Evolutionary conservation across 2,329 filamentous ascomycete genomes (phyloP).

Genomic region (Zymoseptoria brevis): DNA sequence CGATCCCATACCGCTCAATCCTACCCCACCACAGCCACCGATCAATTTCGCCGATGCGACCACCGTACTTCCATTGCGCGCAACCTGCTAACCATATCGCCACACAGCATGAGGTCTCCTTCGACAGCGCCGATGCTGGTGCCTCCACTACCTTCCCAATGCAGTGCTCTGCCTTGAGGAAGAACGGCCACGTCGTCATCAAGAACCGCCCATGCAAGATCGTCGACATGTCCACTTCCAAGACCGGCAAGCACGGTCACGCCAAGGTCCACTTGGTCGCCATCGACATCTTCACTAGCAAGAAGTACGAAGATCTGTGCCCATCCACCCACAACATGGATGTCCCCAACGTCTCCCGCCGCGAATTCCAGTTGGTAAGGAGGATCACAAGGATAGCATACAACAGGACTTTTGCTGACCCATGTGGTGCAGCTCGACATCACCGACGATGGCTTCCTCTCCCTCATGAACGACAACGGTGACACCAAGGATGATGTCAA

Average conservation of each 20-base stretch:
- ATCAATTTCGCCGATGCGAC: neutral
- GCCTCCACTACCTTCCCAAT: conserved; percentile 90
- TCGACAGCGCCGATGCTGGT: conserved; percentile 93
- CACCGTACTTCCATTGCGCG: neutral
- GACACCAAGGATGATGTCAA: conserved; percentile 91
- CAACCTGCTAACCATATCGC: neutral
- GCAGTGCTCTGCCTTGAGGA: conserved; percentile 99
- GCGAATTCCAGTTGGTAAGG: conserved; percentile 91
- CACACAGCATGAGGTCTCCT: conserved; percentile 55
- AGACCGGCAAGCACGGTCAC: conserved; percentile 99
- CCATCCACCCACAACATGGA: conserved; percentile 98
- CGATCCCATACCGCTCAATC: neutral
- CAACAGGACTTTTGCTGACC: conserved; percentile 12
- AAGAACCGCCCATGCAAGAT: conserved; percentile 99
- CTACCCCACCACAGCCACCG: neutral
- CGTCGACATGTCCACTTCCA: conserved; percentile 99
- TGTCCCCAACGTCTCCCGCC: conserved; percentile 84
- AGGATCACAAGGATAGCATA: neutral
- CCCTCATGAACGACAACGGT: conserved; percentile 82
- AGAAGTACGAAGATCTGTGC: conserved; percentile 99
- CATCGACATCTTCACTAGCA: conserved; percentile 98
- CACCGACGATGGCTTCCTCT: conserved; percentile 88
- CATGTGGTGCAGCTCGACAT: conserved; percentile 65
- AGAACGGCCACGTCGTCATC: conserved; percentile 98
- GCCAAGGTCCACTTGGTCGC: conserved; percentile 99